phyloP scores from a whole-genome alignment of 192 early-diverging fungal species.

The Endogone sp. region DNA sequence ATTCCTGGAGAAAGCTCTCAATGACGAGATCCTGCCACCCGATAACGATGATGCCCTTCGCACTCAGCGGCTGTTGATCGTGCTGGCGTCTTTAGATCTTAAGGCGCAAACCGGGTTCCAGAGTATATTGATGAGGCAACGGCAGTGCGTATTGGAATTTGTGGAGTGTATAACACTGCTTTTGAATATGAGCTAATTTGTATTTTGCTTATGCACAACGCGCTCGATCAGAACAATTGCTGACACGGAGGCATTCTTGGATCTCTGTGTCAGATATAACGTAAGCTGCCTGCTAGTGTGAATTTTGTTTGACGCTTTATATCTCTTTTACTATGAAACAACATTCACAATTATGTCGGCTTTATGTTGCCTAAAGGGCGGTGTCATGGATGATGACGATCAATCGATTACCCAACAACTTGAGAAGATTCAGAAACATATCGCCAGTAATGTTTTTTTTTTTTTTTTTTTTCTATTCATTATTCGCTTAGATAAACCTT shows the following conservation, averaged over 20 bases:
- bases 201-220: neutral
- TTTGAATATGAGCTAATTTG: neutral
- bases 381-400: slow-evolving; percentile 31
- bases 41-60: slow-evolving; percentile 46
- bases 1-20: slow-evolving; percentile 57
- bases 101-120: slow-evolving; percentile 72
- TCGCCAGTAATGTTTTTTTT: slow-evolving; percentile 41
- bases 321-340: slow-evolving; percentile 4
- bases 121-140: slow-evolving; percentile 71
- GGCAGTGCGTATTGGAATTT: slow-evolving; percentile 37
- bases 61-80: slow-evolving; percentile 64
- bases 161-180: too few relatives aligned
- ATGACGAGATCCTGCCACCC: slow-evolving; percentile 60
- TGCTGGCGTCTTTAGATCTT: slow-evolving; percentile 59
- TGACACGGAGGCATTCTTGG: slow-evolving; percentile 56
- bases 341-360: neutral
- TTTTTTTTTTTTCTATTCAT: slow-evolving; percentile 9
- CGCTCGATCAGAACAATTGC: slow-evolving; percentile 49
- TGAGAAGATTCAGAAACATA: slow-evolving; percentile 43
- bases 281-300: too few relatives aligned
- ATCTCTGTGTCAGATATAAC: slow-evolving; percentile 59
- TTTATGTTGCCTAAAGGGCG: slow-evolving; percentile 19
- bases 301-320: too few relatives aligned
- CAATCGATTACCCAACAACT: slow-evolving; percentile 45
- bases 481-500: slow-evolving; percentile 3